Evolutionary conservation across 176 grass and related monocot species (phyloP).

Genomic region (Carex cristatella): DNA sequence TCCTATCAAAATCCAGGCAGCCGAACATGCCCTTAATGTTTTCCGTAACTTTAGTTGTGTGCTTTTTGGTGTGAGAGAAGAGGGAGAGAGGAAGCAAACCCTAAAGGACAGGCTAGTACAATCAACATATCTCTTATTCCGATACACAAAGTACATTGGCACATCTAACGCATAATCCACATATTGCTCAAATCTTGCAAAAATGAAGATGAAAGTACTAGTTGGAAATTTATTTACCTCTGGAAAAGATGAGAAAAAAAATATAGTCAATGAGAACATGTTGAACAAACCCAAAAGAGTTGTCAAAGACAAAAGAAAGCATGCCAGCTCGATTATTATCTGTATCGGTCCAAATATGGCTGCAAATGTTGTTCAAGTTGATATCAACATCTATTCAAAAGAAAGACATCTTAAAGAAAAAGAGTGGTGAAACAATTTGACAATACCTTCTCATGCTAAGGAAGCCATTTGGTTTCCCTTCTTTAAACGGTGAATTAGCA

Average conservation of each 20-base stretch:
- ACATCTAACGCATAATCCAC: slow-evolving; percentile 94
- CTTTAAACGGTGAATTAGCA: slow-evolving; percentile 95
- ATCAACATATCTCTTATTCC: slow-evolving; percentile 89
- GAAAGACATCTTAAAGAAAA: not conserved
- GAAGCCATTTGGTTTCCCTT: slow-evolving; percentile 98
- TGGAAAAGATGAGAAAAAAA: slow-evolving; percentile 3
- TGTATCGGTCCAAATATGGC: slow-evolving; percentile 97
- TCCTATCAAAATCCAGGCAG: too few relatives aligned
- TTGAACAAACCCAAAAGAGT: slow-evolving; percentile 66
- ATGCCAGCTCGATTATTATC: slow-evolving; percentile 96
- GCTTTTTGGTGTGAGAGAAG: not conserved
- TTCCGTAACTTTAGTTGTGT: not conserved
- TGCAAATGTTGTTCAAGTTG: slow-evolving; percentile 30
- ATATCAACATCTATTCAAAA: slow-evolving; percentile 16
- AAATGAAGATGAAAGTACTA: slow-evolving; percentile 17
- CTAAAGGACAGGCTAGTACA: slow-evolving; percentile 92
- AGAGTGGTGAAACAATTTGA: not conserved
- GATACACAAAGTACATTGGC: slow-evolving; percentile 97
- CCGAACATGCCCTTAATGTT: too few relatives aligned
- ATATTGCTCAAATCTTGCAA: slow-evolving; percentile 85
- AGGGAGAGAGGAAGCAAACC: slow-evolving; percentile 47
- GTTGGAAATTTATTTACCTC: slow-evolving; percentile 6
- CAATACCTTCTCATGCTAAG: slow-evolving; percentile 95
- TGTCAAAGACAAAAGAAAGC: slow-evolving; percentile 93
- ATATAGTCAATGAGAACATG: not conserved